Evolutionary conservation across 1,284 basidiomycete genomes (phyloP), one percentile per base, ranked within the genome.

Genomic region (Microbotryum scabiosae): DNA sequence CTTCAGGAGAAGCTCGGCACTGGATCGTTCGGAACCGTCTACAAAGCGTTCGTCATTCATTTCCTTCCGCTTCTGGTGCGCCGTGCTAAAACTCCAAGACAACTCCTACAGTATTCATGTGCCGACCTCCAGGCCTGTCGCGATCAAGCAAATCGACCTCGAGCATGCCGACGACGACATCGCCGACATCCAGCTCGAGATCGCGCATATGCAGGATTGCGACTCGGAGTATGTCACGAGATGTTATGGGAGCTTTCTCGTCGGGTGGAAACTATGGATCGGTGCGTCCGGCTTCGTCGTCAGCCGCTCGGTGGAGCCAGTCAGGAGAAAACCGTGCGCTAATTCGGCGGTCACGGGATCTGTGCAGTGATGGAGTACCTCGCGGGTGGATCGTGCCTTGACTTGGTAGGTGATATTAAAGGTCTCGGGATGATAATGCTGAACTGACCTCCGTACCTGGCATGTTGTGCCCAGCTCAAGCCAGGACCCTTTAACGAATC

Each of bases 211-310:
- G 36, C 90, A 93, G 10, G 90, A 91, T 71, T 96, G 91, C 78
- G 90, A 93, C 73, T 96, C 92, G 10, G 88, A 93, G 76, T 90
- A 90, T 75, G 90, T 98, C 60, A 98, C 94, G 44, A 82, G 86
- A 52, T 98, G 97, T 76, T 97, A 96, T 72, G 94, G 91, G 55
- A 93, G 90, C 59, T 98, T 98, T 75, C 90, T 99, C 63, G 86
- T 90, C 67, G 85, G 89, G 18, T 97, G 94, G 80, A 96, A 97
- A 75, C 81, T 99, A 21, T 98, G 96, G 96, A 98, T 99, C 73
- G 69, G 72, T 74, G 49, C 47, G 71, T 66, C 30, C 36, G 16
- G 36, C 36, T 51, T 51, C 14, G 23, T 21, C 16, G n/a, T 21
- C 47, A 12, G 16, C 8, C 21, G 14, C 1, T 14, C 28, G 21